Conservation (phyloP, 129 eudicot species). For the Artemisia argyi region DNA sequence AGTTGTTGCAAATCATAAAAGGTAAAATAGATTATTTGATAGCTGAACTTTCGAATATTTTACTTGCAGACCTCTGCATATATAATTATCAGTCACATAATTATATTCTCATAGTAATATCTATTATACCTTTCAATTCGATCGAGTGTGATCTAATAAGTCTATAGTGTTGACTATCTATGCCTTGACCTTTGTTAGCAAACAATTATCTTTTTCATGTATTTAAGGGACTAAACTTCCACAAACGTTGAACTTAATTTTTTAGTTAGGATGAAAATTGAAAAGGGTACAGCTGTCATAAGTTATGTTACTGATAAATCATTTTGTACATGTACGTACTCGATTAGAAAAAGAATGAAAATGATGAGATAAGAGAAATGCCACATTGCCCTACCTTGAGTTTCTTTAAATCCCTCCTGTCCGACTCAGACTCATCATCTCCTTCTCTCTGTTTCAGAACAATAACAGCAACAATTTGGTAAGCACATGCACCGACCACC, state of each 20-base stretch:
- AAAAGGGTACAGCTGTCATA: background rate
- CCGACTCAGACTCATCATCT: conserved; percentile 16
- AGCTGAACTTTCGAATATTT: background rate
- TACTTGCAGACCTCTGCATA: too few relatives aligned
- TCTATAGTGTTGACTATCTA: too few relatives aligned
- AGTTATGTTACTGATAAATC: background rate
- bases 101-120: too few relatives aligned
- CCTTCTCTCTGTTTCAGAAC: conserved; percentile 33
- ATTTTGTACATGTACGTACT: background rate
- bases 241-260: too few relatives aligned
- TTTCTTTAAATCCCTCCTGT: conserved; percentile 26
- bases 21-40: background rate
- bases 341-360: conserved; percentile 3
- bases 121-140: too few relatives aligned
- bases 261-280: background rate
- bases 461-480: conserved; percentile 3
- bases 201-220: too few relatives aligned
- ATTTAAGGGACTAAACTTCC: too few relatives aligned
- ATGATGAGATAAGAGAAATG: background rate
- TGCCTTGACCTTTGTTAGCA: too few relatives aligned
- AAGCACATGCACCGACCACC: background rate
- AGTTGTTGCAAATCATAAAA: background rate
- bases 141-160: too few relatives aligned
- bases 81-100: too few relatives aligned
- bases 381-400: conserved; percentile 29